phyloP scores from a whole-genome alignment of 495 filamentous ascomycete species.

The Hypoxylon lienhwacheense region DNA sequence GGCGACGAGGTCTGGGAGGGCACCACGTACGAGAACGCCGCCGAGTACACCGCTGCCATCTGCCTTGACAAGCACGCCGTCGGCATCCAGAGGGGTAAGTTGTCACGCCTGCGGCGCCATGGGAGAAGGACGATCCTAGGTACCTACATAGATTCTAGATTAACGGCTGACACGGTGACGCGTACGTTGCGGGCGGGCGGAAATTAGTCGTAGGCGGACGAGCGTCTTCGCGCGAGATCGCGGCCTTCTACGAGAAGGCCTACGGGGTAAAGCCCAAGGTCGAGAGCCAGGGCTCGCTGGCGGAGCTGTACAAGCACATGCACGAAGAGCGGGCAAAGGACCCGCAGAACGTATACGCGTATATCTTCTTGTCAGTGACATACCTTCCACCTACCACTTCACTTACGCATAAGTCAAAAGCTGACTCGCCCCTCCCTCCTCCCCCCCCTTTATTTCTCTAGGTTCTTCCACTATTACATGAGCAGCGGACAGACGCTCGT shows the following conservation, averaged over 20 bases:
- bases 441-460: too few species aligned
- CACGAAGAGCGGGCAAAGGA: conserved; percentile 26
- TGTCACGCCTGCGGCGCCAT: too few species aligned
- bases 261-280: conserved; percentile 40
- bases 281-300: conserved; percentile 38
- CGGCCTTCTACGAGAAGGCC: conserved; percentile 31
- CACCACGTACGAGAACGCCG: conserved; percentile 42
- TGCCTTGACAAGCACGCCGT: conserved; percentile 36
- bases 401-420: too few species aligned
- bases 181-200: too few species aligned
- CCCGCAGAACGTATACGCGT: conserved; percentile 31
- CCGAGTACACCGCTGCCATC: conserved; percentile 43
- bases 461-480: conserved; percentile 36
- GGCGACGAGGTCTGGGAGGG: conserved; percentile 43
- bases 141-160: neutral
- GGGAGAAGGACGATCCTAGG: too few species aligned
- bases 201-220: conserved; percentile 44
- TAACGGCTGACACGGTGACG: neutral
- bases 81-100: conserved; percentile 39
- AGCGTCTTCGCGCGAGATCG: conserved; percentile 35
- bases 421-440: too few species aligned
- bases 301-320: conserved; percentile 43
- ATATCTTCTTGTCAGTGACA: conserved; percentile 30
- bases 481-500: conserved; percentile 30
- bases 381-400: neutral